Conservation (phyloP, 768 basidiomycete species). For the Serendipita sp. region DNA sequence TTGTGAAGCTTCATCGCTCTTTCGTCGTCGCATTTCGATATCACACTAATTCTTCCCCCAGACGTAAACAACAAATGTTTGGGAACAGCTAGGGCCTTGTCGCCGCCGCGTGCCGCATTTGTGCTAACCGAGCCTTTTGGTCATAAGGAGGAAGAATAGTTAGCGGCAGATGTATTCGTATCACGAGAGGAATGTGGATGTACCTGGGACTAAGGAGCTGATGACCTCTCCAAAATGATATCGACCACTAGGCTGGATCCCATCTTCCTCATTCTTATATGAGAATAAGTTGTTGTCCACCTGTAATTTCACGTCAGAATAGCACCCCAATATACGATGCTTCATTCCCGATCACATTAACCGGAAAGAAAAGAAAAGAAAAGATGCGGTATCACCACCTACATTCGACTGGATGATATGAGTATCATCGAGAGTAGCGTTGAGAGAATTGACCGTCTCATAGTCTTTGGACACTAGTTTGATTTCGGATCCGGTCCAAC, state of each 20-base stretch:
- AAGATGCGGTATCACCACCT: conserved; percentile 14
- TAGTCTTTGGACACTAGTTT: conserved; percentile 54
- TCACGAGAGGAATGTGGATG: conserved; percentile 7
- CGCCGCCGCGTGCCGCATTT: too few relatives aligned
- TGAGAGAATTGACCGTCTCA: conserved; percentile 16
- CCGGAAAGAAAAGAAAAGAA: too few relatives aligned
- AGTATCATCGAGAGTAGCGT: conserved; percentile 27
- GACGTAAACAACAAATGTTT: conserved; percentile 62
- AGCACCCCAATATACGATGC: background rate
- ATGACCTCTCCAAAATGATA: conserved; percentile 66
- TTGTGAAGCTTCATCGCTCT: conserved; percentile 40
- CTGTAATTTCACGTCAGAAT: conserved; percentile 21
- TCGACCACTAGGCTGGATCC: conserved; percentile 47
- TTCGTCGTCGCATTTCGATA: conserved; percentile 42
- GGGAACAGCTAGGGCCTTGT: conserved; percentile 25
- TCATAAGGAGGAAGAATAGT: background rate
- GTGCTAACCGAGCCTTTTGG: too few relatives aligned
- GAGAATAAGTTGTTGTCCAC: conserved; percentile 50
- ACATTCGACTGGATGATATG: conserved; percentile 64
- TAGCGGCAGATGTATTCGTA: conserved; percentile 1
- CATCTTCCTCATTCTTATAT: conserved; percentile 33
- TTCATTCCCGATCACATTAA: too few relatives aligned
- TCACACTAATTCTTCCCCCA: conserved; percentile 59
- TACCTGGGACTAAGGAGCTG: conserved; percentile 57
- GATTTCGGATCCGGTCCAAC: conserved; percentile 28